phyloP scores from a whole-genome alignment of 345 rosid genomes.

The Geranium brycei region DNA sequence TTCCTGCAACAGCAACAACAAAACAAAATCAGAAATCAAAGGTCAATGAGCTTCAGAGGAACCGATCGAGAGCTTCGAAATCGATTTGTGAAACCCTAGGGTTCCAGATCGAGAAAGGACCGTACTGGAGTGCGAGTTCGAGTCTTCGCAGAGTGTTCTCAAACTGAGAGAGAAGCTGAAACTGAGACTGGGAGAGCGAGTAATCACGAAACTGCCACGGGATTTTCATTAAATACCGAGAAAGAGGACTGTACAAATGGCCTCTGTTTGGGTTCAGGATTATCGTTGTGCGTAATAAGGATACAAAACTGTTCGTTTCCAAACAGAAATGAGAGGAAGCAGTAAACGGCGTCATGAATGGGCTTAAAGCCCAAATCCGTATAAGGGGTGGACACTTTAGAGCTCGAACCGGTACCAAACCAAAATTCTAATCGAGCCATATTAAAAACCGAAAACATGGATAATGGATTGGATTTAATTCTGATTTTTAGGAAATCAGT shows the following conservation, averaged over 20 bases:
- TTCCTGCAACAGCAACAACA: conserved; percentile 20
- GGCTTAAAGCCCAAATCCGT: neutral
- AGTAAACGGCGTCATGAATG: too few relatives aligned
- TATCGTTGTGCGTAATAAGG: neutral
- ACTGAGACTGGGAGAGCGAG: neutral
- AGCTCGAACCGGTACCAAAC: too few relatives aligned
- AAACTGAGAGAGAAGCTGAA: neutral
- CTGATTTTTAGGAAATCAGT: too few relatives aligned
- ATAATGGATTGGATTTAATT: too few relatives aligned
- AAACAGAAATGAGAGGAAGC: neutral
- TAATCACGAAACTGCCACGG: too few relatives aligned
- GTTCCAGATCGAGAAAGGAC: neutral
- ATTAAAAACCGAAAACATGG: too few relatives aligned
- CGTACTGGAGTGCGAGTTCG: neutral
- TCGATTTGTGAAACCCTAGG: neutral
- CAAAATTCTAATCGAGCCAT: too few relatives aligned
- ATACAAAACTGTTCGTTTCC: neutral
- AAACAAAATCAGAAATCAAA: neutral
- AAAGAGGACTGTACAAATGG: neutral
- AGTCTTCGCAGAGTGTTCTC: neutral
- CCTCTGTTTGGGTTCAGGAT: neutral
- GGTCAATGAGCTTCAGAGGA: neutral
- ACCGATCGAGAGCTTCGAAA: neutral
- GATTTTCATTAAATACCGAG: neutral
- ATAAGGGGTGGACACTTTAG: too few relatives aligned